Evolutionary conservation across 2,329 filamentous ascomycete species (phyloP).

Genomic region (Fusarium gaditjirri): DNA sequence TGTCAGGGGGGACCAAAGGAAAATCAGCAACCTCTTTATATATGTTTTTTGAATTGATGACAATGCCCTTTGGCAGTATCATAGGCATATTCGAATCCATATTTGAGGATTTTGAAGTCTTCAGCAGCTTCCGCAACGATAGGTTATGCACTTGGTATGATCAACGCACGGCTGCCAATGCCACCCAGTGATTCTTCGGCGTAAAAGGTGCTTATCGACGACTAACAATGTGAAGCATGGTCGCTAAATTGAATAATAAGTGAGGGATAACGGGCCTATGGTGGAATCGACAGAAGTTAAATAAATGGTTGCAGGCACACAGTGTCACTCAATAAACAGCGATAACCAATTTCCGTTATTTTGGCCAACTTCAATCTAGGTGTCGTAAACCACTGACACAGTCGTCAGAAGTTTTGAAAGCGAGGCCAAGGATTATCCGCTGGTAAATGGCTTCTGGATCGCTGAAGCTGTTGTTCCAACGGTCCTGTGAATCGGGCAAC

Average conservation of each 20-base stretch:
- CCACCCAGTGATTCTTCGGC: constrained; percentile 15
- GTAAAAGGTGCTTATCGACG: constrained; percentile 28
- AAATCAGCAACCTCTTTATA: constrained; percentile 66
- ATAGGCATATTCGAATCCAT: constrained; percentile 54
- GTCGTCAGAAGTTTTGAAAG: background rate
- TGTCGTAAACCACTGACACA: background rate
- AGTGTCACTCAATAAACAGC: constrained; percentile 2
- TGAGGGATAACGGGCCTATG: background rate
- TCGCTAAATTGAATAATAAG: constrained; percentile 18
- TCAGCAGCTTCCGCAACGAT: constrained; percentile 3
- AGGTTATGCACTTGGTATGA: background rate
- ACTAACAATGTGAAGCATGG: constrained; percentile 38
- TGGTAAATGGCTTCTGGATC: background rate
- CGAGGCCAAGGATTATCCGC: background rate
- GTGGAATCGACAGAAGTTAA: background rate
- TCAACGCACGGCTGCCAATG: constrained; percentile 18
- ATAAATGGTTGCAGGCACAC: constrained; percentile 15
- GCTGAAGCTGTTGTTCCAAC: constrained; percentile 1
- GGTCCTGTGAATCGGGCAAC: constrained; percentile 8
- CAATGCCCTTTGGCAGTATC: constrained; percentile 67
- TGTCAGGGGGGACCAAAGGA: constrained; percentile 60
- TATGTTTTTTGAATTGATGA: constrained; percentile 63
- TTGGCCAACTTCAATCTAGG: constrained; percentile 2
- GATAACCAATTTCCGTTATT: constrained; percentile 1
- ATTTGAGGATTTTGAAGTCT: constrained; percentile 1